Conservation (phyloP, 257 asterid species). For the Leonotis leonurus region DNA sequence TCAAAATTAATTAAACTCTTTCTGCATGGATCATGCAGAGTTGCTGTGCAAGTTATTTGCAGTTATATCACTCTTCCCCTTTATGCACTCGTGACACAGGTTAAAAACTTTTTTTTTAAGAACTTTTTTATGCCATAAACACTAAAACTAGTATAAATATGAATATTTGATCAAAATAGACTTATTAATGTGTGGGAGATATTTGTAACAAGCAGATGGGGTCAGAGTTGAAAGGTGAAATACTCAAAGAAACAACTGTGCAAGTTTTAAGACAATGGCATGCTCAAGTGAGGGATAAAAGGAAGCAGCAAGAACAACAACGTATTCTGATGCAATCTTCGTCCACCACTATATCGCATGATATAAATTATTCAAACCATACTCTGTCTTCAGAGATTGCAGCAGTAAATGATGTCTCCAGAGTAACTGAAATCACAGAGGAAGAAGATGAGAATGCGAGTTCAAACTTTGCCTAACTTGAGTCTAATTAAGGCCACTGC, state of each 20-base stretch:
- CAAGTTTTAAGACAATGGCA: conserved; percentile 27
- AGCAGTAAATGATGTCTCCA: not conserved
- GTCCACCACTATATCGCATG: not conserved
- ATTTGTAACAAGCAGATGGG: too few relatives aligned
- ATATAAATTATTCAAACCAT: not conserved
- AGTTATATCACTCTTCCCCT: conserved; percentile 39
- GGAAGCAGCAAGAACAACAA: conserved; percentile 5
- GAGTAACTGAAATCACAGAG: conserved; percentile 21
- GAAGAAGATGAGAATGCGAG: conserved; percentile 7
- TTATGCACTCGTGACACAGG: conserved; percentile 38
- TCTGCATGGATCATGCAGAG: conserved; percentile 10
- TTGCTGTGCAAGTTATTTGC: conserved; percentile 33
- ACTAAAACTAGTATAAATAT: not conserved
- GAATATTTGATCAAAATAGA: too few relatives aligned
- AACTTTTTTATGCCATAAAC: not conserved
- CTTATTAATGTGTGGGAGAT: too few relatives aligned
- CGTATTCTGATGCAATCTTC: not conserved
- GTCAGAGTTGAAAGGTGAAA: conserved; percentile 26
- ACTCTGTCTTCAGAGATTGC: not conserved
- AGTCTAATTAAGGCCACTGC: not conserved
- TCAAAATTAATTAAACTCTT: not conserved
- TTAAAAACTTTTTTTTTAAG: too few relatives aligned
- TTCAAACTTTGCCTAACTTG: not conserved
- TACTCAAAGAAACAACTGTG: conserved; percentile 16
- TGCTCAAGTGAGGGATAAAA: conserved; percentile 21